Evolutionary conservation across 768 basidiomycete species (phyloP).

Genomic region (Termitomyces sp.): DNA sequence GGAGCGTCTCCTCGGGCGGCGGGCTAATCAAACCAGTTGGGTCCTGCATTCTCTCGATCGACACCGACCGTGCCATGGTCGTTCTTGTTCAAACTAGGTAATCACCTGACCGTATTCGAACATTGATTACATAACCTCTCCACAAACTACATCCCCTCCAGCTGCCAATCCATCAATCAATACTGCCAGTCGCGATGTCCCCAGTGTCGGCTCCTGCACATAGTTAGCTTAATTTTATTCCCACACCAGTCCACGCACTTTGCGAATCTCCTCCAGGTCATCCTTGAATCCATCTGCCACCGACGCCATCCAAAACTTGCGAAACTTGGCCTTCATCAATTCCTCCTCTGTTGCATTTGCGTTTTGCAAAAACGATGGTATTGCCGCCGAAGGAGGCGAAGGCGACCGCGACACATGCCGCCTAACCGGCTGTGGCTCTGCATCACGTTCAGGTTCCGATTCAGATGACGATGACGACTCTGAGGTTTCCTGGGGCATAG

Average conservation of each 20-base stretch:
- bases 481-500: conserved; percentile 12
- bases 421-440: conserved; percentile 10
- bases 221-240: neutral
- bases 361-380: conserved; percentile 56
- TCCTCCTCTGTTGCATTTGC: conserved; percentile 30
- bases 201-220: conserved; percentile 56
- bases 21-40: conserved; percentile 39
- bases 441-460: conserved; percentile 1
- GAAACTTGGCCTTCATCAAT: conserved; percentile 58
- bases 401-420: conserved; percentile 33
- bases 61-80: conserved; percentile 11
- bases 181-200: conserved; percentile 59
- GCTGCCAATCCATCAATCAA: conserved; percentile 81
- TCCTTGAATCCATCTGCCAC: conserved; percentile 79
- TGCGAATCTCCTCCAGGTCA: conserved; percentile 78
- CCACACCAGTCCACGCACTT: conserved; percentile 34
- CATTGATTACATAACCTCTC: neutral
- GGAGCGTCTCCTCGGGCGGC: conserved; percentile 53
- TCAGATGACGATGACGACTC: conserved; percentile 20
- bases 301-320: conserved; percentile 84
- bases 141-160: conserved; percentile 65
- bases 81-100: neutral
- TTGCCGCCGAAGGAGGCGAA: conserved; percentile 35
- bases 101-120: conserved; percentile 4
- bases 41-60: conserved; percentile 12